A percentile compares a stretch with the other conserved stretches of the same genome.
These are phyloP conservation scores for Blastobotrys peoriensis DNA, from an alignment of 805 yeast genomes.

Conservation along the genomic window DNA sequence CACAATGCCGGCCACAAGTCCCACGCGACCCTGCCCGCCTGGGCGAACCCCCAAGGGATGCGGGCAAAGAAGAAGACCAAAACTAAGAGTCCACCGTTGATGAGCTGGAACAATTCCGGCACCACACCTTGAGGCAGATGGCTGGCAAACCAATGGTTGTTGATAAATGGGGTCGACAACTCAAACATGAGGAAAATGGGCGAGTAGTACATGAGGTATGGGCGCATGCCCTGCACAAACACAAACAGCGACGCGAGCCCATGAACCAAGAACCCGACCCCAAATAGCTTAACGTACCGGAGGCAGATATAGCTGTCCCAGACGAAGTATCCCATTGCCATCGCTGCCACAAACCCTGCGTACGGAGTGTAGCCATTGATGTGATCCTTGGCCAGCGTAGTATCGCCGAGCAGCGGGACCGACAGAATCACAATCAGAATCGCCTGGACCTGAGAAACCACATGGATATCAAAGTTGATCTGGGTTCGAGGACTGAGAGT, in stretches of 20 bases:
- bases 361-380: conserved; percentile 69
- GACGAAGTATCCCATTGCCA: conserved; percentile 78
- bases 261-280: conserved; percentile 75
- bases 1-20: conserved; percentile 35
- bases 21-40: conserved; percentile 47
- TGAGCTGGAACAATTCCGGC: conserved; percentile 44
- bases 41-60: conserved; percentile 80
- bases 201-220: conserved; percentile 74
- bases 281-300: conserved; percentile 59
- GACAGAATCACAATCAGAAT: conserved; percentile 53
- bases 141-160: conserved; percentile 84
- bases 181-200: conserved; percentile 83
- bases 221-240: conserved; percentile 55
- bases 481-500: conserved; percentile 39
- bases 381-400: conserved; percentile 42
- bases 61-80: conserved; percentile 69
- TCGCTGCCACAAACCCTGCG: conserved; percentile 64
- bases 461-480: conserved; percentile 82
- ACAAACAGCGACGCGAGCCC: conserved; percentile 78
- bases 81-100: conserved; percentile 71
- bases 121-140: conserved; percentile 66
- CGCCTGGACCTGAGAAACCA: conserved; percentile 83
- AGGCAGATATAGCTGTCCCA: conserved; percentile 83
- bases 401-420: conserved; percentile 60
- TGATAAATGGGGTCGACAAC: conserved; percentile 90